These are phyloP conservation scores for Elaeis oleifera DNA, from an alignment of 202 grass and related monocot genomes.

Conservation along the genomic window DNA sequence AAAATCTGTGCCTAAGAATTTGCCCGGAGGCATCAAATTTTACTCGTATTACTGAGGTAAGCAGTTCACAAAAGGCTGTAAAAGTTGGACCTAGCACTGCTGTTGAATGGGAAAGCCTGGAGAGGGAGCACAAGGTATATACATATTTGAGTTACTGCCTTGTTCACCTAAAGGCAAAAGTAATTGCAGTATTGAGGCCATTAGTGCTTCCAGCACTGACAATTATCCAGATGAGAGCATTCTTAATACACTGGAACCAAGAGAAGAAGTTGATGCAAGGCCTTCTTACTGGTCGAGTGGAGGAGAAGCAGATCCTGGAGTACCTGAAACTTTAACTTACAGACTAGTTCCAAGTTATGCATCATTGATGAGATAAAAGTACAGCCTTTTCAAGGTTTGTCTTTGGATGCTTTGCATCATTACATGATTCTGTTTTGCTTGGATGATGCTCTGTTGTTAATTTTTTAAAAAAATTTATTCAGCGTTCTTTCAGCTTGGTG, in stretches of 20 bases:
- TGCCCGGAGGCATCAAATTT: constrained; percentile 56
- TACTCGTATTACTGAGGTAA: constrained; percentile 31
- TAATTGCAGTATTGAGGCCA: constrained; percentile 45
- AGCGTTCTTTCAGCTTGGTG: constrained; percentile 40
- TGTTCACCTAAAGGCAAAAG: constrained; percentile 19
- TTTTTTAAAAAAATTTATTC: neutral
- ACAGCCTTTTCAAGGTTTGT: constrained; percentile 55
- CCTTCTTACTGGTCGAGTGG: constrained; percentile 85
- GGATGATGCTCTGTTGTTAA: no score
- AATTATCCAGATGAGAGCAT: constrained; percentile 74
- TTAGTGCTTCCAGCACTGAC: constrained; percentile 83
- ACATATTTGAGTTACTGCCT: constrained; percentile 37
- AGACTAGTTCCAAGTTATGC: constrained; percentile 39
- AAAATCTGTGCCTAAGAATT: constrained; percentile 43
- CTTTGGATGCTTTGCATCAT: neutral
- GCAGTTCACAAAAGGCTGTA: constrained; percentile 4
- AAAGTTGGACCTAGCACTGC: constrained; percentile 26
- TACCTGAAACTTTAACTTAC: constrained; percentile 54
- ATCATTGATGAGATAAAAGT: constrained; percentile 62
- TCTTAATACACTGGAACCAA: constrained; percentile 48
- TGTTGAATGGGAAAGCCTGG: constrained; percentile 10
- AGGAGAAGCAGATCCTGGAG: constrained; percentile 22
- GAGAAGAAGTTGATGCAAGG: constrained; percentile 8
- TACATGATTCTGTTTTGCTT: no score
- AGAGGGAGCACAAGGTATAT: constrained; percentile 45